These are phyloP conservation scores for Beauveria sp. DNA, from an alignment of 2,329 filamentous ascomycete species.

Conservation along the genomic window DNA sequence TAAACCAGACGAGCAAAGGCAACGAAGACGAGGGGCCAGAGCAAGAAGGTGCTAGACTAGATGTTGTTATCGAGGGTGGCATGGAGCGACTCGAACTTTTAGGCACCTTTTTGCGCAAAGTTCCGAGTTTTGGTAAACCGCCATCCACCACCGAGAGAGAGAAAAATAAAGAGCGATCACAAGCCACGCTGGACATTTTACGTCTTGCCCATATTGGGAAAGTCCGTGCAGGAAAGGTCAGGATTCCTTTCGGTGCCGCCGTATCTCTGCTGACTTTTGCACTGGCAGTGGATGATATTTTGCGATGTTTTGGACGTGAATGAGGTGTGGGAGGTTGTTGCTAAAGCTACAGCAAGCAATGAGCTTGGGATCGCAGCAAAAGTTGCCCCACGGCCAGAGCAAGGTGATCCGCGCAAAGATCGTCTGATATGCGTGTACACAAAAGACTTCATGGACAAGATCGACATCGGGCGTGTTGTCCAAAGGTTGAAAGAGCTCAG, in stretches of 20 bases:
- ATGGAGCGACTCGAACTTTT: constrained; percentile 41
- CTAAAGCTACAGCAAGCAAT: constrained; percentile 57
- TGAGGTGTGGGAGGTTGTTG: constrained; percentile 58
- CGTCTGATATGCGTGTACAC: constrained; percentile 75
- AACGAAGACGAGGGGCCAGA: constrained; percentile 44
- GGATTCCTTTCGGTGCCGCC: neutral
- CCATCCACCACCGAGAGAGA: constrained; percentile 33
- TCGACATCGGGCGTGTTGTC: constrained; percentile 64
- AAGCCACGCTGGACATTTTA: constrained; percentile 48
- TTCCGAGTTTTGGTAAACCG: constrained; percentile 29
- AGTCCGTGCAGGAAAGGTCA: constrained; percentile 60
- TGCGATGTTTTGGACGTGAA: constrained; percentile 46
- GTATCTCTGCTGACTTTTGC: neutral
- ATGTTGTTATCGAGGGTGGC: constrained; percentile 45
- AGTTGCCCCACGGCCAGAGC: constrained; percentile 49
- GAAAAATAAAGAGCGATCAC: constrained; percentile 42
- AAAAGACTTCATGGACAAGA: constrained; percentile 59
- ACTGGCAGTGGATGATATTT: constrained; percentile 66
- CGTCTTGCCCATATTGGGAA: constrained; percentile 50
- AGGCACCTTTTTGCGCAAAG: constrained; percentile 39
- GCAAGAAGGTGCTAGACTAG: constrained; percentile 36
- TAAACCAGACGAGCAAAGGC: constrained; percentile 32
- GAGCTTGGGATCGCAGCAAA: constrained; percentile 68
- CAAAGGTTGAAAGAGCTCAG: constrained; percentile 53
- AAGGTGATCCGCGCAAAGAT: constrained; percentile 30